phyloP scores from a whole-genome alignment of 2,329 filamentous ascomycete genomes.

The Gyromitra esculenta region DNA sequence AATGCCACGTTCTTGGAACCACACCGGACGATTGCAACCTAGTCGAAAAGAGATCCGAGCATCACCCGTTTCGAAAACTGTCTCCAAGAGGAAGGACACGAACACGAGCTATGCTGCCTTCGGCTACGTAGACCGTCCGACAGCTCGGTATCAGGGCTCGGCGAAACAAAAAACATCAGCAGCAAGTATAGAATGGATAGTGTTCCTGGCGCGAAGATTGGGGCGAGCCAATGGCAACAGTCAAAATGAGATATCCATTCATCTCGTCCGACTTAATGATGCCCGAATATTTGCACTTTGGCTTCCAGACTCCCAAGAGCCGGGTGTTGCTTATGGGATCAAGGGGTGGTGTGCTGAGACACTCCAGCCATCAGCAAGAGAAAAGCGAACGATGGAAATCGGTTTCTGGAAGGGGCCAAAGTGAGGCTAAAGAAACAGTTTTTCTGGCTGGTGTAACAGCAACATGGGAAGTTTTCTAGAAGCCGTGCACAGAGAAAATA shows the following conservation, averaged over 20 bases:
- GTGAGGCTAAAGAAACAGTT: constrained; percentile 22
- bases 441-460: constrained; percentile 37
- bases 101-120: constrained; percentile 29
- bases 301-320: background rate
- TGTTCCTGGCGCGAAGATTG: background rate
- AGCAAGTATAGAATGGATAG: background rate
- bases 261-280: background rate
- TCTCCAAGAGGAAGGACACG: constrained; percentile 41
- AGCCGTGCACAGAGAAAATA: constrained; percentile 29
- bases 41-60: constrained; percentile 25
- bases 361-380: background rate
- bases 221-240: background rate
- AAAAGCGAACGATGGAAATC: background rate
- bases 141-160: constrained; percentile 18
- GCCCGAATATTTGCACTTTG: background rate
- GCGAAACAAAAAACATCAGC: background rate
- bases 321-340: background rate
- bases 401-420: constrained; percentile 33
- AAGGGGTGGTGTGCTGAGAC: background rate
- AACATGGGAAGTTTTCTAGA: constrained; percentile 51
- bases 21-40: constrained; percentile 7
- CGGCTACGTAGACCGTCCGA: constrained; percentile 26
- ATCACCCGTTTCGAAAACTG: constrained; percentile 6
- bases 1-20: constrained; percentile 25
- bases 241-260: constrained; percentile 2